Conservation (phyloP, 2,329 filamentous ascomycete species). For the Paecilomyces sp. region DNA sequence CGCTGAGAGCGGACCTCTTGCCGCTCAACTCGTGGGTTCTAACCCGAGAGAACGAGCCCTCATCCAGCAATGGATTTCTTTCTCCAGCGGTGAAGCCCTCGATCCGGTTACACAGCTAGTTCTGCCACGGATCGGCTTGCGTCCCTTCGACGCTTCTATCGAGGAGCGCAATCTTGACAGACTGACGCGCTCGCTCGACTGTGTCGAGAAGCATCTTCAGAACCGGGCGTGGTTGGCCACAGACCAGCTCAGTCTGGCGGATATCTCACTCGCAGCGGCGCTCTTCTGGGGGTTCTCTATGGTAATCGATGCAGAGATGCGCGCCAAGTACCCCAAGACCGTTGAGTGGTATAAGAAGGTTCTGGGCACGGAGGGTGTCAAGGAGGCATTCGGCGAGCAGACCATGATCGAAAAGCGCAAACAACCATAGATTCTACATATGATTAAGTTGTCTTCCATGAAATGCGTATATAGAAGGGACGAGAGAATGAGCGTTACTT, state of each 20-base stretch:
- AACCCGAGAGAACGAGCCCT: constrained; percentile 34
- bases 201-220: constrained; percentile 14
- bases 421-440: not conserved
- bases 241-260: constrained; percentile 17
- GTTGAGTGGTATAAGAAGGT: constrained; percentile 17
- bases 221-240: constrained; percentile 14
- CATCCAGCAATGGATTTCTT: constrained; percentile 42
- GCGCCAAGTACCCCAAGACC: constrained; percentile 14
- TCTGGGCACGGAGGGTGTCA: not conserved
- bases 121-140: constrained; percentile 13
- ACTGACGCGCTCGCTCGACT: constrained; percentile 12
- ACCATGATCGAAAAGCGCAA: constrained; percentile 17
- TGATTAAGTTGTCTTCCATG: not conserved
- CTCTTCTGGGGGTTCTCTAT: constrained; percentile 19
- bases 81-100: constrained; percentile 27
- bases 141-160: constrained; percentile 13
- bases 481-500: not conserved
- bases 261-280: constrained; percentile 17
- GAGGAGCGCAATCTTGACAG: constrained; percentile 11
- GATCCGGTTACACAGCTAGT: constrained; percentile 10
- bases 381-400: not conserved
- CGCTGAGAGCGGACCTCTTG: constrained; percentile 39
- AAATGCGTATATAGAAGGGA: not conserved
- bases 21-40: constrained; percentile 39
- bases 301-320: constrained; percentile 19